Percentiles rank a stretch among this genome's conserved stretches.
Conservation (phyloP, 225 moss, liverwort and hornwort species). For the Ulota crispa region DNA sequence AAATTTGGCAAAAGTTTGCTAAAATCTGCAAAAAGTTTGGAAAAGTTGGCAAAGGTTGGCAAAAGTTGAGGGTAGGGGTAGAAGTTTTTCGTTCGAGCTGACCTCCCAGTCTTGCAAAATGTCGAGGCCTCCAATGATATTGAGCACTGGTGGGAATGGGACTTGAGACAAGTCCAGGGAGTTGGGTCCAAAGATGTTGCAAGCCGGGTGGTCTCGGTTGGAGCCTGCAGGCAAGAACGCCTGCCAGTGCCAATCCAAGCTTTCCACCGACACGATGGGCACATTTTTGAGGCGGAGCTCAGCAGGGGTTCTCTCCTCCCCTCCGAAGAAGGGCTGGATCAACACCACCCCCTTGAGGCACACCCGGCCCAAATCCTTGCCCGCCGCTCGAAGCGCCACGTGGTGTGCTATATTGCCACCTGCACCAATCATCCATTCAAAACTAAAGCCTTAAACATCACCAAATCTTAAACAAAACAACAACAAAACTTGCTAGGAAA, state of each 20-base stretch:
- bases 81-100: not conserved
- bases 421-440: conserved; percentile 17
- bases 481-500: too few species aligned
- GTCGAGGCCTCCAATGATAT: conserved; percentile 63
- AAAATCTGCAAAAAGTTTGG: too few species aligned
- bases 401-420: conserved; percentile 90
- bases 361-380: conserved; percentile 51
- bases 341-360: conserved; percentile 53
- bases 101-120: conserved; percentile 73
- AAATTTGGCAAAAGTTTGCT: too few species aligned
- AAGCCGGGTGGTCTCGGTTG: conserved; percentile 73
- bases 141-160: conserved; percentile 62
- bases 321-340: conserved; percentile 77
- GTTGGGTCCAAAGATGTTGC: conserved; percentile 70
- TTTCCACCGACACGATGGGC: conserved; percentile 51
- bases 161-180: conserved; percentile 47
- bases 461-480: too few species aligned
- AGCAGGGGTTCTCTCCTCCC: conserved; percentile 69
- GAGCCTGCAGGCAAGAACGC: conserved; percentile 65
- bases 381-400: conserved; percentile 55
- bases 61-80: too few species aligned
- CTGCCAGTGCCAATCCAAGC: conserved; percentile 84
- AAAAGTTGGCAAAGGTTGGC: too few species aligned
- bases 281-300: conserved; percentile 62
- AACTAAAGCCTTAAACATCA: too few species aligned